Percentiles rank a stretch among this genome's conserved stretches.
phyloP scores from a whole-genome alignment of 768 basidiomycete species.

The Phlebiopsis gigantea region DNA sequence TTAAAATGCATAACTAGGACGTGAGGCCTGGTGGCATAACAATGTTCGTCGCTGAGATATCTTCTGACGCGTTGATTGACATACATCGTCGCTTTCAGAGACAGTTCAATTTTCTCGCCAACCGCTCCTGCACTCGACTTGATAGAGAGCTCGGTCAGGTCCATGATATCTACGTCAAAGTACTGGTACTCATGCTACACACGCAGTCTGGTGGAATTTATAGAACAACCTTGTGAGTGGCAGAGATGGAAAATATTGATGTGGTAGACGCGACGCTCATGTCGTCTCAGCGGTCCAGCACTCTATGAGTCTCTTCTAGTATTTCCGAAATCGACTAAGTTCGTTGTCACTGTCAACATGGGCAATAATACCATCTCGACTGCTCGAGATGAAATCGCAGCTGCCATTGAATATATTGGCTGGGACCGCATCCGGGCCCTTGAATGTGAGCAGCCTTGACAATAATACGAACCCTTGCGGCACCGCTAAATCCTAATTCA shows the following conservation, averaged over 20 bases:
- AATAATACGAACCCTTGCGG: not conserved
- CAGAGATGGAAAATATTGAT: too few relatives aligned
- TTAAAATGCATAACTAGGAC: conserved; percentile 4
- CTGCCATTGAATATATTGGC: conserved; percentile 21
- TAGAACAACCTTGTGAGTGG: conserved; percentile 22
- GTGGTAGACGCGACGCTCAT: too few relatives aligned
- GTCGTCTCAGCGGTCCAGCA: conserved; percentile 19
- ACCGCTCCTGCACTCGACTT: conserved; percentile 18
- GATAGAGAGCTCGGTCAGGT: conserved; percentile 21
- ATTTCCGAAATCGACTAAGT: conserved; percentile 20
- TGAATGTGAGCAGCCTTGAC: conserved; percentile 18
- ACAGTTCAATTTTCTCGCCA: conserved; percentile 21
- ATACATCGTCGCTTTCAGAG: conserved; percentile 9
- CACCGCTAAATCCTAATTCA: not conserved
- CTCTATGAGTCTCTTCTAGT: conserved; percentile 23
- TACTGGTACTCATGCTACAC: too few relatives aligned
- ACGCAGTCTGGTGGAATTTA: conserved; percentile 25
- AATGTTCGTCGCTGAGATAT: conserved; percentile 9
- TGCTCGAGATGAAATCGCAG: conserved; percentile 22
- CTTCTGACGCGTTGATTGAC: not conserved
- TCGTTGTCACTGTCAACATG: conserved; percentile 26
- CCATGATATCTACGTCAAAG: not conserved
- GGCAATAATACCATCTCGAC: conserved; percentile 26
- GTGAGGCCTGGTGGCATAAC: conserved; percentile 28
- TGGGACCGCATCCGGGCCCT: conserved; percentile 22